Evolutionary conservation across 257 asterid genomes (phyloP), one percentile per base, ranked within the genome.

Genomic region (Hygrophila difformis): DNA sequence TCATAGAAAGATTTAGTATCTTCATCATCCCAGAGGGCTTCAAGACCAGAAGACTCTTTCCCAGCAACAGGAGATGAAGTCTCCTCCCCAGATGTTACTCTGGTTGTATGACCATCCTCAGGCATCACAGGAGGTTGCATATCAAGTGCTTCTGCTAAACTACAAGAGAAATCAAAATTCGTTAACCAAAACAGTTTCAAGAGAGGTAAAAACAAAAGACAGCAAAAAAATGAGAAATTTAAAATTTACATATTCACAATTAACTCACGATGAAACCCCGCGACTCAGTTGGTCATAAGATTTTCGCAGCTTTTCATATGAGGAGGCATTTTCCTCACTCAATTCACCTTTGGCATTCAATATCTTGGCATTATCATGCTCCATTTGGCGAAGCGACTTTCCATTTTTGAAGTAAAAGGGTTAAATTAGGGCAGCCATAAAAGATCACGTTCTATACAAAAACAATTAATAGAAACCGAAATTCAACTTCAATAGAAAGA

Each of bases 41-140:
- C 99, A 53, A 65, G 66, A 49, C 72, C 54, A 46, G 94, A 75
- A 63, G 88, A 69, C 64, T 86, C 96, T 67, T 84, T 91, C 48
- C 84, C 75, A 43, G 84, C 63, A 68, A 71, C 65, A 53, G 88
- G 74, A 44, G 89, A 82, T 40, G 78, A 70, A 56, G 60, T 73
- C 54, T 87, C 95, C 62, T 86, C 95, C 55, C 91, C 98, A 38
- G 94, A 79, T 56, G 93, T 74, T 66, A 91, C 76, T 69, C 99
- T 78, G 59, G 99, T 91, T 39, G 99, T 91, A 68, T 80, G 95
- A 52, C 93, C 85, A 72, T 91, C 99, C 76, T 86, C 99, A 3
- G 96, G 99, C 99, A 91, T 80, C 65, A 72, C 85, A 16, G 95
- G 99, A 68, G 94, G 94, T 59, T 86, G 94, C 82, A 80, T 71